Conservation (phyloP, 495 filamentous ascomycete species). For the Cercophora scortea region DNA sequence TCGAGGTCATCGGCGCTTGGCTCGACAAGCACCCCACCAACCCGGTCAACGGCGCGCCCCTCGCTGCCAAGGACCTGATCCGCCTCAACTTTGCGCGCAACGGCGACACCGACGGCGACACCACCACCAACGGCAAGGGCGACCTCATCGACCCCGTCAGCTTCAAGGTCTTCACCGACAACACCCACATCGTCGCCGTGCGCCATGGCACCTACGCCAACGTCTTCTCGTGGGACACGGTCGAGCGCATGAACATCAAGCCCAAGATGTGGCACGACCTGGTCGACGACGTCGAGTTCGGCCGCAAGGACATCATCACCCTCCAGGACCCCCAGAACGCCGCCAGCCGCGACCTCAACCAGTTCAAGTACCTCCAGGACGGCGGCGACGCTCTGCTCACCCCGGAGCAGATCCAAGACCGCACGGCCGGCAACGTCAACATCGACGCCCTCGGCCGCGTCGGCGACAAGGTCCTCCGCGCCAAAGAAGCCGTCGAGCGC, state of each 20-base stretch:
- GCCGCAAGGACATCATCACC: constrained; percentile 88
- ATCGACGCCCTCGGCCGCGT: constrained; percentile 64
- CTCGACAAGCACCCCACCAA: constrained; percentile 88
- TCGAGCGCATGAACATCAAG: constrained; percentile 94
- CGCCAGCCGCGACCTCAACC: constrained; percentile 70
- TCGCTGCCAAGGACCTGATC: constrained; percentile 77
- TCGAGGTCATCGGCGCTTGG: constrained; percentile 84
- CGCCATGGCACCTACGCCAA: constrained; percentile 72
- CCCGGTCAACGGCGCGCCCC: constrained; percentile 71
- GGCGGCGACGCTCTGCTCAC: constrained; percentile 63
- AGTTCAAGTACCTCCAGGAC: constrained; percentile 85
- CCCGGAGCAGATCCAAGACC: constrained; percentile 39
- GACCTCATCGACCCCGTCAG: constrained; percentile 95
- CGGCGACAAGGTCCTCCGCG: constrained; percentile 80
- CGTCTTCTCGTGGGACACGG: constrained; percentile 92
- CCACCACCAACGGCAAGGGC: constrained; percentile 42
- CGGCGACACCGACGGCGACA: constrained; percentile 50
- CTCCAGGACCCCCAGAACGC: constrained; percentile 95
- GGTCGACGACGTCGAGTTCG: constrained; percentile 80
- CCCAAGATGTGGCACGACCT: constrained; percentile 94
- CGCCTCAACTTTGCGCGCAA: constrained; percentile 90
- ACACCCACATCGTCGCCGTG: constrained; percentile 91
- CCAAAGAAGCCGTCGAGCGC: constrained; percentile 83
- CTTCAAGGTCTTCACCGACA: constrained; percentile 95
- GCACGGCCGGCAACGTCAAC: constrained; percentile 61